These are phyloP conservation scores for Vaccinium macrocarpon DNA, from an alignment of 148 eudicot species.

Conservation along the genomic window DNA sequence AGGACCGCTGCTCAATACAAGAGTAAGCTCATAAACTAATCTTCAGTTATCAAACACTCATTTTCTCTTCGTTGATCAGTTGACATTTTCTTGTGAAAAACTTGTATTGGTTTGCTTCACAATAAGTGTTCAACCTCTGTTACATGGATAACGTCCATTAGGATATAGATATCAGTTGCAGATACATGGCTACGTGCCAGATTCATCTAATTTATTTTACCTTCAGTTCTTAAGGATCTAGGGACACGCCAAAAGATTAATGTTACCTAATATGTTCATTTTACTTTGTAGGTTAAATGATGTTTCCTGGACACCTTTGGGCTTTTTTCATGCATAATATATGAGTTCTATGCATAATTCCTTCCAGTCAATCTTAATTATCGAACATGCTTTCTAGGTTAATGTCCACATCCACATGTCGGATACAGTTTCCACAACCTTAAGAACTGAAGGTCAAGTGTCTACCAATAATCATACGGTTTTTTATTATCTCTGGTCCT, in stretches of 20 bases:
- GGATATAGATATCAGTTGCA: background rate
- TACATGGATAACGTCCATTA: background rate
- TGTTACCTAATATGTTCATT: background rate
- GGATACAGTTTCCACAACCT: background rate
- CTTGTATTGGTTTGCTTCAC: background rate
- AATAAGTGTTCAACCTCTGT: background rate
- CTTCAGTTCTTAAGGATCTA: background rate
- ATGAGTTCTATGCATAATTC: too few species aligned
- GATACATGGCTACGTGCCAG: background rate
- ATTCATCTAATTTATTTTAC: too few species aligned
- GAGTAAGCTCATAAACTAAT: slow-evolving; percentile 51
- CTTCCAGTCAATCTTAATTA: background rate
- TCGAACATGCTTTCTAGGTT: background rate
- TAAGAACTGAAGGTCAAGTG: background rate
- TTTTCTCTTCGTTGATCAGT: background rate
- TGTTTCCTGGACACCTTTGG: background rate
- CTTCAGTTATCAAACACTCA: background rate
- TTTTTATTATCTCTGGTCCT: background rate
- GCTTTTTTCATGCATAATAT: background rate
- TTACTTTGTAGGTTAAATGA: background rate
- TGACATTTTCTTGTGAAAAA: background rate
- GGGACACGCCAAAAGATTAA: background rate
- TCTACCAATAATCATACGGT: background rate
- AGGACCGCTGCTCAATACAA: slow-evolving; percentile 59
- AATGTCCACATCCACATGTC: background rate